Evolutionary conservation across 2,329 filamentous ascomycete genomes (phyloP).

Genomic region (Zopfia rhizophila): DNA sequence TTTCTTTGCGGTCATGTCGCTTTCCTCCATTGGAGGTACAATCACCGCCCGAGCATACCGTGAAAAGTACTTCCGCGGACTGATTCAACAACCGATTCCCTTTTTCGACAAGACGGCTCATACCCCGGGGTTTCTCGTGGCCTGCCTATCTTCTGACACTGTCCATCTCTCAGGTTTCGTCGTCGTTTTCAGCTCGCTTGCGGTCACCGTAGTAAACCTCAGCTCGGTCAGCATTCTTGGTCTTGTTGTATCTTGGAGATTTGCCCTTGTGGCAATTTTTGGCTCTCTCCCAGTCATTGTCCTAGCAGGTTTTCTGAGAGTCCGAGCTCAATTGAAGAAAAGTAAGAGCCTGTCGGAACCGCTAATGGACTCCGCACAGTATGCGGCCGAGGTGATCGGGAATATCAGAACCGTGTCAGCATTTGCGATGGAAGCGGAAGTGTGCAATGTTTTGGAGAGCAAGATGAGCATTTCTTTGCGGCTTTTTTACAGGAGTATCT

Average conservation of each 20-base stretch:
- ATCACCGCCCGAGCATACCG: constrained; percentile 44
- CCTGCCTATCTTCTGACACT: constrained; percentile 85
- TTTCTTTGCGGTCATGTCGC: constrained; percentile 53
- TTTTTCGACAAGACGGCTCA: constrained; percentile 91
- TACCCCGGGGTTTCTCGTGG: constrained; percentile 83
- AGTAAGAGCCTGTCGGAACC: constrained; percentile 69
- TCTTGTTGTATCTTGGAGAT: constrained; percentile 81
- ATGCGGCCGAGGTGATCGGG: constrained; percentile 76
- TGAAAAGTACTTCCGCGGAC: constrained; percentile 53
- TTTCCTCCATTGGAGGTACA: constrained; percentile 37
- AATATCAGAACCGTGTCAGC: constrained; percentile 91
- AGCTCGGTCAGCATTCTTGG: constrained; percentile 74
- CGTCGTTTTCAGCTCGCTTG: constrained; percentile 81
- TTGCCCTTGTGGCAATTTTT: constrained; percentile 77
- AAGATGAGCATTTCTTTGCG: constrained; percentile 13
- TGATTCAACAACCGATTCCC: constrained; percentile 83
- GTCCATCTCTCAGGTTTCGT: constrained; percentile 77
- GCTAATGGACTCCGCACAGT: constrained; percentile 45
- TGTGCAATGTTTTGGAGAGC: constrained; percentile 13
- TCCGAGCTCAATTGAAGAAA: constrained; percentile 60
- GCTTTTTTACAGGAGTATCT: constrained; percentile 13
- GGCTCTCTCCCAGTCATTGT: constrained; percentile 73
- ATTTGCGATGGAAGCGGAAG: constrained; percentile 75
- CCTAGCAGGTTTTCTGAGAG: constrained; percentile 48
- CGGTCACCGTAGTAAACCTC: constrained; percentile 72